Base-by-base conservation (phyloP, 2,329 filamentous ascomycete genomes). In the Colletotrichum lindemuthianum region DNA sequence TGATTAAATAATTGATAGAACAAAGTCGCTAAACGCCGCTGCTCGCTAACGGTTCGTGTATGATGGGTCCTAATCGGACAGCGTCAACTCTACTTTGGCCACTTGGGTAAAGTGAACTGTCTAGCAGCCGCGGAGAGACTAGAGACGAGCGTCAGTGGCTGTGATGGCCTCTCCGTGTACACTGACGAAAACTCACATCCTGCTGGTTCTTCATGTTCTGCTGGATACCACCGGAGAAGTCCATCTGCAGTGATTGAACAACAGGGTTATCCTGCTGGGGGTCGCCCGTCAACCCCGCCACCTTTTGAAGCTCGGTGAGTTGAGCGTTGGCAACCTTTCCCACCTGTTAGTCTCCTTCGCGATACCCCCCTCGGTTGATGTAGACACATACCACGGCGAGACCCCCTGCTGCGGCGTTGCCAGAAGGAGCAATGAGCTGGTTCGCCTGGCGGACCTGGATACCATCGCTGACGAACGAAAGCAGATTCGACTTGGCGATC, bases 141-240 rank as follows among this genome's bases (percentile, higher is more conserved):
- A 8, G n/a, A n/a, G 2, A 2, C 1, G 5, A 1, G 0, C 8
- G 24, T 63, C 3, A 61, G 59, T 1, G 4, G 1, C 24, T 24
- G 24, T 24, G 24, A 1, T 24, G 24, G 1, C 24, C 24, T 24
- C 5, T 24, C 24, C 24, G 24, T 24, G 24, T 1, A 24, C 24
- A 24, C 1, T 1, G 1, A 24, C 24, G 24, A 1, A 24, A 4
- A 60, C 64, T 13, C 49, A 67, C 64, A 32, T 51, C 52, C 40
- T 65, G 55, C 16, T 65, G 60, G 36, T 67, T 67, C 41, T 67
- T 63, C 55, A 65, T 65, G 37, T 67, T 67, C 37, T 67, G 63
- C 56, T 65, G 63, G 33, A 65, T 67, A 41, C 64, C 64, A 3
- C 60, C 64, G n/a, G 51, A 54, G 32, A 67, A 67, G n/a, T 67